Percentiles rank a stretch among this genome's conserved stretches.
These are phyloP conservation scores for Cystobasidiopsis lactophilus DNA, from an alignment of 768 basidiomycete genomes.

Conservation along the genomic window DNA sequence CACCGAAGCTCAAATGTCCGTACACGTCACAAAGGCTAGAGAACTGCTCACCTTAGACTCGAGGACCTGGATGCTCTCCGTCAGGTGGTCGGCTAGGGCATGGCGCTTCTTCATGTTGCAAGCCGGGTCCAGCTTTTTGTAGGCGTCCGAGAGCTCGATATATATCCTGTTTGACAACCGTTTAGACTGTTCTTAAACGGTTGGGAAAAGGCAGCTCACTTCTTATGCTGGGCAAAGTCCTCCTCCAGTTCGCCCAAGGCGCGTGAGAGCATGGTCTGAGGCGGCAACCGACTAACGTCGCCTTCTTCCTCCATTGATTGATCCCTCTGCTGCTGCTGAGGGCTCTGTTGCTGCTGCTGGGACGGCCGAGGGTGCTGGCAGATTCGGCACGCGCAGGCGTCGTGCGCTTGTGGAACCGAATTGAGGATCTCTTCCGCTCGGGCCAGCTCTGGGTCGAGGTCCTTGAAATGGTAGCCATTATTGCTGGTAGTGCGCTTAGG, in stretches of 20 bases:
- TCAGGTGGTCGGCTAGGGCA: slow-evolving; percentile 65
- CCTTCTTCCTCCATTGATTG: slow-evolving; percentile 8
- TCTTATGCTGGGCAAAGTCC: slow-evolving; percentile 84
- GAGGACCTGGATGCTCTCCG: slow-evolving; percentile 72
- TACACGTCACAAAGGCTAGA: background rate
- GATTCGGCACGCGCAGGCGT: slow-evolving; percentile 43
- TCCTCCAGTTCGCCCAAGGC: slow-evolving; percentile 78
- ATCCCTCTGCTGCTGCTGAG: background rate
- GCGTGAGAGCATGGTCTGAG: slow-evolving; percentile 64
- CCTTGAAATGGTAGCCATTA: background rate
- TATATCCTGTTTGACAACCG: slow-evolving; percentile 42
- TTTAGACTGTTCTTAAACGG: too few relatives aligned
- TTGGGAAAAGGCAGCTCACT: slow-evolving; percentile 32
- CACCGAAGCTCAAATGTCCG: background rate
- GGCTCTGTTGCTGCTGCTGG: background rate
- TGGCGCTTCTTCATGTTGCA: slow-evolving; percentile 61
- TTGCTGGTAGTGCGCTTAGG: background rate
- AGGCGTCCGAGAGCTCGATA: slow-evolving; percentile 72
- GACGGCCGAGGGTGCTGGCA: slow-evolving; percentile 31
- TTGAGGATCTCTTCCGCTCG: slow-evolving; percentile 62
- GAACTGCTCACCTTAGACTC: slow-evolving; percentile 53
- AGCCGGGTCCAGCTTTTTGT: slow-evolving; percentile 66
- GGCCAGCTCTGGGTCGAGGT: slow-evolving; percentile 40
- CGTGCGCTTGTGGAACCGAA: slow-evolving; percentile 47
- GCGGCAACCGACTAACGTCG: slow-evolving; percentile 34